Conservation (phyloP, 768 basidiomycete species). For the Clitopilus passeckerianus region DNA sequence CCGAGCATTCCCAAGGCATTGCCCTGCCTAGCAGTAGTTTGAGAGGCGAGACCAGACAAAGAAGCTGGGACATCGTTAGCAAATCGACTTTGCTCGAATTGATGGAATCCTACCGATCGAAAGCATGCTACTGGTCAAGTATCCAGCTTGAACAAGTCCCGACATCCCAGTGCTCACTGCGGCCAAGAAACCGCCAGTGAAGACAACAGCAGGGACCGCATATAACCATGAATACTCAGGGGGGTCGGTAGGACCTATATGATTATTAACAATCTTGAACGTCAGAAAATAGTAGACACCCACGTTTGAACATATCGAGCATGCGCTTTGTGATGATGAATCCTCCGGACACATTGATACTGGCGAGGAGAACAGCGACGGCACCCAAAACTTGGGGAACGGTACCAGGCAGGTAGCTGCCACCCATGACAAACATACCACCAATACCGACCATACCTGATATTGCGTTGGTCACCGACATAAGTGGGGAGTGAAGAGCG, state of each 20-base stretch:
- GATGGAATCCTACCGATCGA: constrained; percentile 57
- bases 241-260: constrained; percentile 71
- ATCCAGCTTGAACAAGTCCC: constrained; percentile 85
- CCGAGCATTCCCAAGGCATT: constrained; percentile 86
- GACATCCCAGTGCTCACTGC: constrained; percentile 83
- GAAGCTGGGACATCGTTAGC: constrained; percentile 43
- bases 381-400: constrained; percentile 78
- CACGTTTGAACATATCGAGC: constrained; percentile 91
- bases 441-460: constrained; percentile 60
- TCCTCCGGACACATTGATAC: constrained; percentile 84
- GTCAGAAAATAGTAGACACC: constrained; percentile 9
- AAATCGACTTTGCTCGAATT: background rate
- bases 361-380: constrained; percentile 79
- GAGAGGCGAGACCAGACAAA: constrained; percentile 73
- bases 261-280: constrained; percentile 1
- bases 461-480: constrained; percentile 89
- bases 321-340: constrained; percentile 89
- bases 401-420: constrained; percentile 78
- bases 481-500: constrained; percentile 83
- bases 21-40: constrained; percentile 81
- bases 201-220: constrained; percentile 71
- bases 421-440: constrained; percentile 89
- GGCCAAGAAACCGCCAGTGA: constrained; percentile 77
- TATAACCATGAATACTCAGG: constrained; percentile 88
- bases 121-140: constrained; percentile 78